phyloP scores from a whole-genome alignment of 2,329 filamentous ascomycete species.

The Coniochaeta sp. region DNA sequence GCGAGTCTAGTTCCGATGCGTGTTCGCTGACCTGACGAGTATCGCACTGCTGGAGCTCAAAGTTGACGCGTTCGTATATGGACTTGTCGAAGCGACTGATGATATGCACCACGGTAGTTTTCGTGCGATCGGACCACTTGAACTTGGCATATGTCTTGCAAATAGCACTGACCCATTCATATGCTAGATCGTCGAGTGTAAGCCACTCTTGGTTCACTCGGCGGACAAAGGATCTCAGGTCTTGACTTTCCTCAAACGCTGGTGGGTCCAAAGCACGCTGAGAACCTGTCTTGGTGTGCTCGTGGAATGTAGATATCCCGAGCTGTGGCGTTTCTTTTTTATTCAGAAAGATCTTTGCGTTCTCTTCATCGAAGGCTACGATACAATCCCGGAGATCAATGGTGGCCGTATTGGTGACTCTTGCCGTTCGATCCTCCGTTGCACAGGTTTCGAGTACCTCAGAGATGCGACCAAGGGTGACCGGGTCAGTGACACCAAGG shows the following conservation, averaged over 20 bases:
- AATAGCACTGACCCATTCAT: conserved; percentile 48
- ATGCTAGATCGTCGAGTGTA: conserved; percentile 48
- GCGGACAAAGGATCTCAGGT: conserved; percentile 43
- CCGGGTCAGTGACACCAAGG: conserved; percentile 43
- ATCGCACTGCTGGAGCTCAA: conserved; percentile 23
- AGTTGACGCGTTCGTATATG: conserved; percentile 37
- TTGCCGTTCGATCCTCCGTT: conserved; percentile 41
- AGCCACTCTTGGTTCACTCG: conserved; percentile 41
- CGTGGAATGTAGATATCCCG: conserved; percentile 54
- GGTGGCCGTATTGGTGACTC: conserved; percentile 36
- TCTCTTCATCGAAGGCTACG: conserved; percentile 44
- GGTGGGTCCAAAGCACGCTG: conserved; percentile 39
- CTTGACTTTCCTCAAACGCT: conserved; percentile 43
- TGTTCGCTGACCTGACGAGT: neutral
- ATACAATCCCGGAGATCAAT: conserved; percentile 42
- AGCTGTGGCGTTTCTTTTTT: conserved; percentile 45
- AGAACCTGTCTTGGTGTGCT: conserved; percentile 51
- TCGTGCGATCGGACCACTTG: conserved; percentile 52
- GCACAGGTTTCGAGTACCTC: conserved; percentile 46
- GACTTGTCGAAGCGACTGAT: conserved; percentile 44
- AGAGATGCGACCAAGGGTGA: conserved; percentile 34
- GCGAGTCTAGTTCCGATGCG: conserved; percentile 27
- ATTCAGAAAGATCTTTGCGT: conserved; percentile 41
- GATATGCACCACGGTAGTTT: conserved; percentile 48
- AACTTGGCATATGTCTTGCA: conserved; percentile 42